Evolutionary conservation across 2,329 filamentous ascomycete genomes (phyloP).

Genomic region (Ophiocordyceps camponoti-floridani): DNA sequence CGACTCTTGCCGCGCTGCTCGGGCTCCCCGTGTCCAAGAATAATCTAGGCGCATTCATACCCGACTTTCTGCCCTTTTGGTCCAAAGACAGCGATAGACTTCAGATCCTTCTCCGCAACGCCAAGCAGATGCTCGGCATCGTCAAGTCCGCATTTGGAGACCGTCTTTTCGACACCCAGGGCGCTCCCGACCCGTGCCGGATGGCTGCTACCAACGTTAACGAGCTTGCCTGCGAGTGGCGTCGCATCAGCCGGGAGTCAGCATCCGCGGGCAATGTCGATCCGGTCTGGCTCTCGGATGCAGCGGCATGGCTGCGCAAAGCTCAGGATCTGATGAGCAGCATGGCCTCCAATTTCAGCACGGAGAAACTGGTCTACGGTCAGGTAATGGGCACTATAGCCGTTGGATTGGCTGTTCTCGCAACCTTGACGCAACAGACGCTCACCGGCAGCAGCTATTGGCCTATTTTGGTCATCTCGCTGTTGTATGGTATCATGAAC

Average conservation of each 20-base stretch:
- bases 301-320: conserved; percentile 43
- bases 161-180: conserved; percentile 20
- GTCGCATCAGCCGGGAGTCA: conserved; percentile 11
- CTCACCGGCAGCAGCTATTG: conserved; percentile 8
- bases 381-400: conserved; percentile 14
- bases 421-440: conserved; percentile 2
- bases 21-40: conserved; percentile 82
- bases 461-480: conserved; percentile 31
- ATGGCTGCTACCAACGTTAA: conserved; percentile 24
- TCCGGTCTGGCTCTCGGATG: conserved; percentile 22
- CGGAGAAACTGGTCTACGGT: conserved; percentile 39
- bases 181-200: conserved; percentile 18
- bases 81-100: conserved; percentile 29
- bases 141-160: conserved; percentile 52
- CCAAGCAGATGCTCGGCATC: conserved; percentile 61
- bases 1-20: conserved; percentile 70
- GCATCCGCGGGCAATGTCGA: conserved; percentile 10
- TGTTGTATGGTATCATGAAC: conserved; percentile 73
- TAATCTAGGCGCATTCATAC: conserved; percentile 73
- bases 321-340: conserved; percentile 71
- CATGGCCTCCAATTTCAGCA: conserved; percentile 83
- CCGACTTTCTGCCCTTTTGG: conserved; percentile 67
- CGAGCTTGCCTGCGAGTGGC: conserved; percentile 54
- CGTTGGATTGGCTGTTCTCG: conserved; percentile 10
- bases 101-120: conserved; percentile 60